phyloP scores from a whole-genome alignment of 768 basidiomycete species.

The Hemileccinum rubropunctum region DNA sequence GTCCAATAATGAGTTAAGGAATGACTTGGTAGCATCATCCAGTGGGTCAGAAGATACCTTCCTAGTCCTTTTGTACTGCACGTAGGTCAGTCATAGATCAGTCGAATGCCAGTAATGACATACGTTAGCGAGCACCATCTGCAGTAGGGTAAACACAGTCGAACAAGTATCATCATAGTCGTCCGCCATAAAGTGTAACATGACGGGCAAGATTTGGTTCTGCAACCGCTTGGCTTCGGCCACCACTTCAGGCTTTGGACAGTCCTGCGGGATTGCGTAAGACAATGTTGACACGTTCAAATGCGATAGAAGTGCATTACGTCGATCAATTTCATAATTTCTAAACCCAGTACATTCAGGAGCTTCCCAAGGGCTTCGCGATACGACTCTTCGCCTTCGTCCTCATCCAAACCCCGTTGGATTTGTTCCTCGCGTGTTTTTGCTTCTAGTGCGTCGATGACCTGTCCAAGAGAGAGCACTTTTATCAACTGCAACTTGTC shows the following conservation, averaged over 20 bases:
- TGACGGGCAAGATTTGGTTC: constrained; percentile 68
- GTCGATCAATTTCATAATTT: constrained; percentile 81
- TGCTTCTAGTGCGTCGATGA: constrained; percentile 76
- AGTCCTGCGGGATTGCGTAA: constrained; percentile 45
- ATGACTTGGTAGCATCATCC: constrained; percentile 66
- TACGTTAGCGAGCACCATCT: constrained; percentile 70
- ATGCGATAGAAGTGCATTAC: constrained; percentile 35
- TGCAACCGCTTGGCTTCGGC: constrained; percentile 64
- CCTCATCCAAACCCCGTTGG: constrained; percentile 65
- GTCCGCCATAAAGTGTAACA: constrained; percentile 88
- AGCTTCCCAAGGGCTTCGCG: constrained; percentile 86
- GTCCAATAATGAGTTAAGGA: constrained; percentile 74
- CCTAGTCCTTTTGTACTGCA: constrained; percentile 78
- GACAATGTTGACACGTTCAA: background rate
- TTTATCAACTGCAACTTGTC: constrained; percentile 91
- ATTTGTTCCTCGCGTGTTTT: constrained; percentile 68
- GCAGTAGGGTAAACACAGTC: constrained; percentile 80
- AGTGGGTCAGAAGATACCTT: constrained; percentile 60
- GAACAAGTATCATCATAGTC: constrained; percentile 86
- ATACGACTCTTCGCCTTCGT: constrained; percentile 87
- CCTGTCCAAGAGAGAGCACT: constrained; percentile 81
- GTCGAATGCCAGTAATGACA: constrained; percentile 22
- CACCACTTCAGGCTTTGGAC: constrained; percentile 53
- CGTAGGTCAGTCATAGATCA: constrained; percentile 3
- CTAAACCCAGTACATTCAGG: constrained; percentile 76